phyloP scores from a whole-genome alignment of 148 eudicot genomes.

The Arctostaphylos glauca region DNA sequence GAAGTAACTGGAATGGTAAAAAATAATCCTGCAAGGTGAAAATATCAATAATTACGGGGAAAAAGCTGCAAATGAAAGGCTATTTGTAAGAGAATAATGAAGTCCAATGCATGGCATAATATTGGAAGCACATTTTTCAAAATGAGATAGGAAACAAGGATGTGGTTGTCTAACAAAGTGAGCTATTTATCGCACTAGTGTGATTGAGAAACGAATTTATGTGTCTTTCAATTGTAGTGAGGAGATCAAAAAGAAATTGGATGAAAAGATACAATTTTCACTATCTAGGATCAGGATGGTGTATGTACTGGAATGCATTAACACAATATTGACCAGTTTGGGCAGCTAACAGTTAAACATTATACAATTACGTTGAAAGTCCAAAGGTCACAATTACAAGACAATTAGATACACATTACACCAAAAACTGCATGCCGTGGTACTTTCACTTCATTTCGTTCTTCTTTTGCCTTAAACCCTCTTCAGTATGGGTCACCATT shows the following conservation, averaged over 20 bases:
- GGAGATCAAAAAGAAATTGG: not conserved
- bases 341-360: not conserved
- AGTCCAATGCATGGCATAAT: not conserved
- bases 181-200: not conserved
- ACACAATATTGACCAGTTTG: not conserved
- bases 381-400: not conserved
- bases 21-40: not conserved
- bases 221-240: not conserved
- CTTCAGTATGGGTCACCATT: not conserved
- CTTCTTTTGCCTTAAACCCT: not conserved
- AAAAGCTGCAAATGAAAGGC: not conserved
- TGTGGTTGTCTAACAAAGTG: not conserved
- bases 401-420: not conserved
- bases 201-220: not conserved
- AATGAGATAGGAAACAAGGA: not conserved
- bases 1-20: not conserved
- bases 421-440: not conserved
- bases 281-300: not conserved
- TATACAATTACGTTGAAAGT: not conserved
- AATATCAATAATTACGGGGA: not conserved
- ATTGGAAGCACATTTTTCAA: not conserved
- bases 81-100: not conserved
- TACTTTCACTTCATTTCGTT: not conserved
- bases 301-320: not conserved
- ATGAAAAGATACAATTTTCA: not conserved